Evolutionary conservation across 2,329 filamentous ascomycete species (phyloP), one percentile per base, ranked within the genome.

Genomic region (Cordyceps tenuipes): DNA sequence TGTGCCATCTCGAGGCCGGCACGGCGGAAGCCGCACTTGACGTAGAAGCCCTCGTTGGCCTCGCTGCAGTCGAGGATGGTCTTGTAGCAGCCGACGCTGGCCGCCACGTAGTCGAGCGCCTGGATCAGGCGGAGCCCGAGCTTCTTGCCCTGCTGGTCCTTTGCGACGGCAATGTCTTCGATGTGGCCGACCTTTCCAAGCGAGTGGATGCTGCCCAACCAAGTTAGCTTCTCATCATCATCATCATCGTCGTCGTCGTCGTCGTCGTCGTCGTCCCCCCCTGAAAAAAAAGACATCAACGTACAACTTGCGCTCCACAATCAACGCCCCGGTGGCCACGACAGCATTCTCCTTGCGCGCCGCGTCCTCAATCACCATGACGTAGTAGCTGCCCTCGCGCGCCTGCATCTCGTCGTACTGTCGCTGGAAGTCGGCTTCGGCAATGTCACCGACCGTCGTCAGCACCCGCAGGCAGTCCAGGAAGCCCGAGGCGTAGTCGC

Each of bases 141-240:
- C 77, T 96, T 97, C 84, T 97, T 97, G 67, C 94, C 94, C 76
- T 97, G 94, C 77, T 97, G 91, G 68, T 95, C 90, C 76, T 92
- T 91, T 65, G 90, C 86, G 43, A 99, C 92, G 19, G 93, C 92
- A 72, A 99, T 97, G 72, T 99, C 94, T 75, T 97, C 94, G 74
- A 97, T 97, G 75, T 97, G 94, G 13, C 93, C 94, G 29, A 97
- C 93, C 23, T 87, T 77, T 55, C 90, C 90, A 49, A 94, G 82
- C 66, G 83, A 84, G 73, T 93, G 90, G 67, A 94, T 92, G 72
- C 86, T 89, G 66, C 66, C 43, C 34, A 31, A 23, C 23, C 7
- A 36, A 46, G 52, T 47, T 51, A 46, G 57, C 17, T n/a, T 23
- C 5, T 29, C 29, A 6, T 54, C 23, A 23, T 23, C 23, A 23